phyloP scores from a whole-genome alignment of 352 stramenopile genomes.

The Thalassiosira hispida region DNA sequence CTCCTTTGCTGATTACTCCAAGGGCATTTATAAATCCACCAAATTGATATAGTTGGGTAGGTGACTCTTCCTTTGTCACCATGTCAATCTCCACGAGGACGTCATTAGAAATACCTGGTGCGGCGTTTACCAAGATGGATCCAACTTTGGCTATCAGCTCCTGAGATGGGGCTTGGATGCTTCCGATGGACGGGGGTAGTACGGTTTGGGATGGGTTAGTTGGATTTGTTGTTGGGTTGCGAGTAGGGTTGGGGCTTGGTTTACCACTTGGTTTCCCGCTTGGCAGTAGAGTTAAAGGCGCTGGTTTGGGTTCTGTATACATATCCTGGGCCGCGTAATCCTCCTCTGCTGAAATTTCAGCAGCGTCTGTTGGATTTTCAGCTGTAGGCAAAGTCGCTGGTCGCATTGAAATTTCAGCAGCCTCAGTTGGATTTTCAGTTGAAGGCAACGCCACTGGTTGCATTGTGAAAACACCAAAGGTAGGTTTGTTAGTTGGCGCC shows the following conservation, averaged over 20 bases:
- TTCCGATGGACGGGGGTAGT: neutral
- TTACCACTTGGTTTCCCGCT: neutral
- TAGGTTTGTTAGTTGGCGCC: slow-evolving; percentile 1
- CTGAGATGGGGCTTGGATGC: slow-evolving; percentile 27
- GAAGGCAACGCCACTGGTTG: neutral
- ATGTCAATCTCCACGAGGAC: slow-evolving; percentile 34
- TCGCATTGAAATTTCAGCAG: neutral
- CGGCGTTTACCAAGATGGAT: slow-evolving; percentile 20
- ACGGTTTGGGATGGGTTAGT: slow-evolving; percentile 20
- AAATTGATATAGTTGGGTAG: slow-evolving; percentile 46
- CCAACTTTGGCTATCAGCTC: slow-evolving; percentile 33
- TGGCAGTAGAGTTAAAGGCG: neutral
- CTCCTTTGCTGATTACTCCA: slow-evolving; percentile 41
- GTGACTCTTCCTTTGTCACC: slow-evolving; percentile 11
- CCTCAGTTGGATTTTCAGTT: slow-evolving; percentile 12
- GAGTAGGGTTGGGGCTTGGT: slow-evolving; percentile 7
- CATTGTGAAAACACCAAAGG: neutral
- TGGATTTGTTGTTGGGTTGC: slow-evolving; percentile 10
- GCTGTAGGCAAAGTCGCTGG: slow-evolving; percentile 10
- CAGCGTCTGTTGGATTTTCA: neutral
- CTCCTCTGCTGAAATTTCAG: no score
- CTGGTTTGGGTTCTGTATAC: neutral
- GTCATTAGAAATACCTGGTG: slow-evolving; percentile 21
- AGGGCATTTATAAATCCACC: slow-evolving; percentile 50
- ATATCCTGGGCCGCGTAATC: no score